Evolutionary conservation across 257 asterid species (phyloP), one percentile per base, ranked within the genome.

Genomic region (Echites panduratus): DNA sequence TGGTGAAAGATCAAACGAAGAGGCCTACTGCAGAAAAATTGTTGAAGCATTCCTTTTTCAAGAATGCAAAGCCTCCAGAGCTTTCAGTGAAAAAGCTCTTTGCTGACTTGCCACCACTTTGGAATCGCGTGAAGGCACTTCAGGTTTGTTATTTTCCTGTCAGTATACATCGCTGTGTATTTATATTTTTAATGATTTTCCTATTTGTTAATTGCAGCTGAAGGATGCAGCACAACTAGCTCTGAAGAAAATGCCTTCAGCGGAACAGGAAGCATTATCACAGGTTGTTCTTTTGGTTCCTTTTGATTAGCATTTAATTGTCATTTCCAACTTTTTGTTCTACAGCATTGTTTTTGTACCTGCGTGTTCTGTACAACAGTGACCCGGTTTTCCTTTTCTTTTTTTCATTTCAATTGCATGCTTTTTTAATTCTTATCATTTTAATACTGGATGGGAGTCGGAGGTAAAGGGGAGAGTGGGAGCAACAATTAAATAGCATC

Each of bases 181-280:
- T 71, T 47, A 58, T 26, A 57, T 73, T 70, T 19, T 69, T 77
- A 52, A 56, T 76, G 65, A 44, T 72, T 75, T 41, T 40, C 74
- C 68, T 79, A 76, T 49, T 74, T 68, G 74, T 77, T 52, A 78
- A 58, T 72, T 84, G 82, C 84, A 95, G 98, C 77, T 85, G 61
- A 95, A 90, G 85, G 99, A 95, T 85, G 99, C 96, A 72, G 96
- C 98, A 48, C 96, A 95, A 77, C 97, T 95, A 67, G 99, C 99
- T 83, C 79, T 92, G 82, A 92, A 92, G 79, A 89, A 76, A 79
- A 83, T 92, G 98, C 94, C 97, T 78, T 92, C 97, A 38, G 85
- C 97, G 11, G 98, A 90, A 81, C 90, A 90, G 83, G 99, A 95
- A 89, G 99, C 99, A 68, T 78, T 92, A 71, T 95, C 99, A 77